A percentile compares a stretch with the other conserved stretches of the same genome.
phyloP scores from a whole-genome alignment of 805 yeast species.

The Kockiozyma suomiensis region DNA sequence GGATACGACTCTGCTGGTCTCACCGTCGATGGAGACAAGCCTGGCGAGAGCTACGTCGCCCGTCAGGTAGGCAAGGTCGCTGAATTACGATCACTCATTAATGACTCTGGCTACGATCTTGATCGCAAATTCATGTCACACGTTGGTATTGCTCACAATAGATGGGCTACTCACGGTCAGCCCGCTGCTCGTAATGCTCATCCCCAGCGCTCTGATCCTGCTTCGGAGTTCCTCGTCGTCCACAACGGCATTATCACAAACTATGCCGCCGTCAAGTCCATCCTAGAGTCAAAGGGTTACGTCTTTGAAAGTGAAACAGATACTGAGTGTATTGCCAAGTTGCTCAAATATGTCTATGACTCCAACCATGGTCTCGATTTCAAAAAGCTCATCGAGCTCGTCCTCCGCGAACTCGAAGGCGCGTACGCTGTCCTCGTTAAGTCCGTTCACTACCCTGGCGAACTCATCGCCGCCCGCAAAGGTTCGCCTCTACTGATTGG shows the following conservation, averaged over 20 bases:
- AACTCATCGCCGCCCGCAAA: conserved; percentile 93
- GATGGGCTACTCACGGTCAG: conserved; percentile 99
- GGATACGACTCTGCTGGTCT: conserved; percentile 98
- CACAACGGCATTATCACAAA: conserved; percentile 99
- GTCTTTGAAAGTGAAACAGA: conserved; percentile 91
- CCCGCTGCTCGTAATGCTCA: conserved; percentile 87
- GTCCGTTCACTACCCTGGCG: conserved; percentile 91
- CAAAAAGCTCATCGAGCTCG: conserved; percentile 89
- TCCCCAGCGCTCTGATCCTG: conserved; percentile 88
- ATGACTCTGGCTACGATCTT: conserved; percentile 54
- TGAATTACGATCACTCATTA: conserved; percentile 66
- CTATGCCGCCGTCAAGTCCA: conserved; percentile 84
- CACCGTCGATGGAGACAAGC: conserved; percentile 87
- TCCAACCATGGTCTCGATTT: conserved; percentile 75
- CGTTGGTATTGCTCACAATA: conserved; percentile 96
- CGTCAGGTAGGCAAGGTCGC: conserved; percentile 91
- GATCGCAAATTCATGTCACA: conserved; percentile 74
- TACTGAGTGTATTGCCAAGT: conserved; percentile 96
- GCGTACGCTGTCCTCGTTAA: conserved; percentile 95
- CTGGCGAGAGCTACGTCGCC: conserved; percentile 69
- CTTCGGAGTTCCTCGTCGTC: conserved; percentile 84
- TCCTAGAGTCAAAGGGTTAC: conserved; percentile 77
- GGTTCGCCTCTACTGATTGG: conserved; percentile 98
- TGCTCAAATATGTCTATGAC: conserved; percentile 88
- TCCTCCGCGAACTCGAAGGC: conserved; percentile 90